Base-by-base conservation (phyloP, 352 stramenopile species). In the Halophytophthora batemanensis region DNA sequence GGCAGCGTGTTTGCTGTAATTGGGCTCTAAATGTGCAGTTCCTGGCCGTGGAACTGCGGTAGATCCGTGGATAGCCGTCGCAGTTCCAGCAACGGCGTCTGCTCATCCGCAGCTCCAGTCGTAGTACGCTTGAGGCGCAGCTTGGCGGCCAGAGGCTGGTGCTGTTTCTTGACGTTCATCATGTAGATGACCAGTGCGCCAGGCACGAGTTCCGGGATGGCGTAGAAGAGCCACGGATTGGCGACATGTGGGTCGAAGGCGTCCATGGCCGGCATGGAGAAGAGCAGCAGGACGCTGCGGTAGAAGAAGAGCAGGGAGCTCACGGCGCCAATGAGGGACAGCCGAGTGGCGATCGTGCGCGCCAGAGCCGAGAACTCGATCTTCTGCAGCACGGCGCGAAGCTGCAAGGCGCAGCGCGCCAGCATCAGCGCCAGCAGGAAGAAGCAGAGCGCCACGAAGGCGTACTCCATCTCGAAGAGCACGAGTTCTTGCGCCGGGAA, bases 141-240 rank as follows among this genome's bases (percentile, higher is more conserved):
- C n/a, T n/a, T n/a, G n/a, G n/a, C n/a, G n/a, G n/a, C n/a, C n/a
- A n/a, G n/a, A n/a, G n/a, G n/a, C 15, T 49, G 53, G 6, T 55
- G 52, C 37, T 64, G 59, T 14, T 51, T 46, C 63, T 91, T 88
- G 47, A 89, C 78, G 14, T 80, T 80, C 81, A 91, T 91, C 76
- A 84, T 87, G 46, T 75, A 82, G 38, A 91, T 86, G 21, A 91
- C 81, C 38, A 91, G 59, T 12, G 73, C 53, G 22, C 77, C 81
- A 2, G 81, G 81, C 28, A 89, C 62, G 43, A 91, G 73, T 64
- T 91, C 77, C 0, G 76, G 74, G 35, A 91, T 59, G 13, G 81
- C 78, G 63, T 91, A 91, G 50, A 87, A 86, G 14, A 91, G 43
- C 81, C 81, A 88, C 55, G 71, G 73, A 44, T 86, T 87, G 14